Percentiles rank a stretch among this genome's conserved stretches.
Evolutionary conservation across 140 eudicot genomes (phyloP).

Genomic region (Flaveria floridana): DNA sequence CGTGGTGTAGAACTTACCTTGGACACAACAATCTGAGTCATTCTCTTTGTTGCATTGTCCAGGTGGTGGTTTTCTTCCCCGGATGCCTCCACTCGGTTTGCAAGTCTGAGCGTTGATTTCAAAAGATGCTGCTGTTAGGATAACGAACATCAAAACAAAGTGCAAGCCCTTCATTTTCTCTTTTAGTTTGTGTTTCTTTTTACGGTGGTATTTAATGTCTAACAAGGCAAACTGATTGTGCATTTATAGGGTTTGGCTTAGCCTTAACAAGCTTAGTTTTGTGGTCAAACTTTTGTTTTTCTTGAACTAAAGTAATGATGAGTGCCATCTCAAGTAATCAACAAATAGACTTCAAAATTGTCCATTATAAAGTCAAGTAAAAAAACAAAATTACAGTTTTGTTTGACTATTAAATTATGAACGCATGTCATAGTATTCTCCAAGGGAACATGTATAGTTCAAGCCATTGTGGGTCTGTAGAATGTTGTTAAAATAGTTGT

Average conservation of each 20-base stretch:
- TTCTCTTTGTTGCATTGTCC: slow-evolving; percentile 28
- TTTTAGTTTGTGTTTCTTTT: not conserved
- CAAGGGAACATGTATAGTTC: too few relatives aligned
- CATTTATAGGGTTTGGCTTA: not conserved
- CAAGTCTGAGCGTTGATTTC: slow-evolving; percentile 32
- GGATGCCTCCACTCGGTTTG: slow-evolving; percentile 25
- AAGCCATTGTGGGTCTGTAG: too few relatives aligned
- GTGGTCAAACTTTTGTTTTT: not conserved
- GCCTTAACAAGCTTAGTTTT: not conserved
- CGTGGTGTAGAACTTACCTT: slow-evolving; percentile 33
- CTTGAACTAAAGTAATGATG: not conserved
- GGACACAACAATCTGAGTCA: slow-evolving; percentile 25
- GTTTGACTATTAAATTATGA: too few relatives aligned
- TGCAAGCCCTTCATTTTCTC: slow-evolving; percentile 25
- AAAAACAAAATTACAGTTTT: not conserved
- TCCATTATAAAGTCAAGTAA: not conserved
- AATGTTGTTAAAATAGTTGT: too few relatives aligned
- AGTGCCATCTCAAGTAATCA: not conserved
- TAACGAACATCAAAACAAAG: slow-evolving; percentile 13
- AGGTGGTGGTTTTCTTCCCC: slow-evolving; percentile 25
- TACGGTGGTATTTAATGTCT: slow-evolving; percentile 11
- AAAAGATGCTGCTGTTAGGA: not conserved
- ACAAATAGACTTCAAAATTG: not conserved
- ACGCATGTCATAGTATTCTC: too few relatives aligned
- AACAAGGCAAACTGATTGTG: not conserved